Percentiles rank a stretch among this genome's conserved stretches.
These are phyloP conservation scores for Phytophthora ohioensis DNA, from an alignment of 352 stramenopile genomes.

Conservation along the genomic window DNA sequence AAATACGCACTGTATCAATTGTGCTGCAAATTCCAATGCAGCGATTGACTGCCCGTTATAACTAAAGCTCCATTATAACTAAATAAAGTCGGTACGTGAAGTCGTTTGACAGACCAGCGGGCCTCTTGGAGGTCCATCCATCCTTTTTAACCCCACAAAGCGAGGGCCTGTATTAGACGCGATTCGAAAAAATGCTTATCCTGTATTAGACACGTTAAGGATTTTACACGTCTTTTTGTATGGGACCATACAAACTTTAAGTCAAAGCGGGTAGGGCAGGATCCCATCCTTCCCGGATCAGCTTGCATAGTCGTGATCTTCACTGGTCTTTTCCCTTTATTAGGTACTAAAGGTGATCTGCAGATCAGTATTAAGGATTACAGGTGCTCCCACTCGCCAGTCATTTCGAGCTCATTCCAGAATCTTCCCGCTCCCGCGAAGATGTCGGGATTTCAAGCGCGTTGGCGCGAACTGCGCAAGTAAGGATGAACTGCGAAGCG, in stretches of 20 bases:
- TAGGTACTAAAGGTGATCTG: background rate
- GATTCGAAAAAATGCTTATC: background rate
- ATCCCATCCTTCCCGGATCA: background rate
- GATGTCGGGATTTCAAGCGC: background rate
- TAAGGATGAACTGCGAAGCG: constrained; percentile 4
- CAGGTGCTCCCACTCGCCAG: constrained; percentile 1
- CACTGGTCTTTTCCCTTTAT: background rate
- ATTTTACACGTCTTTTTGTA: background rate
- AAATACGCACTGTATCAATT: too few relatives aligned
- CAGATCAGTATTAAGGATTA: background rate
- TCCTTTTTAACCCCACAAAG: background rate
- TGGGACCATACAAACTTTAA: constrained; percentile 4
- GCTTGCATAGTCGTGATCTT: background rate
- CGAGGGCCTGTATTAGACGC: constrained; percentile 6
- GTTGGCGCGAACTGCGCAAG: background rate
- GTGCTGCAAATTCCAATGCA: too few relatives aligned
- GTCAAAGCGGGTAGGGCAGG: background rate
- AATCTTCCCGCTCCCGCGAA: background rate
- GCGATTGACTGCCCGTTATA: too few relatives aligned
- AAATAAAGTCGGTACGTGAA: too few relatives aligned
- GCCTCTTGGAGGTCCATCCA: too few relatives aligned
- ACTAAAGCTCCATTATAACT: too few relatives aligned
- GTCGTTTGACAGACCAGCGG: too few relatives aligned
- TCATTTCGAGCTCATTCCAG: constrained; percentile 7
- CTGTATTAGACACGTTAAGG: constrained; percentile 3